Evolutionary conservation across 2,329 filamentous ascomycete species (phyloP).

Genomic region (Davidsoniella virescens): DNA sequence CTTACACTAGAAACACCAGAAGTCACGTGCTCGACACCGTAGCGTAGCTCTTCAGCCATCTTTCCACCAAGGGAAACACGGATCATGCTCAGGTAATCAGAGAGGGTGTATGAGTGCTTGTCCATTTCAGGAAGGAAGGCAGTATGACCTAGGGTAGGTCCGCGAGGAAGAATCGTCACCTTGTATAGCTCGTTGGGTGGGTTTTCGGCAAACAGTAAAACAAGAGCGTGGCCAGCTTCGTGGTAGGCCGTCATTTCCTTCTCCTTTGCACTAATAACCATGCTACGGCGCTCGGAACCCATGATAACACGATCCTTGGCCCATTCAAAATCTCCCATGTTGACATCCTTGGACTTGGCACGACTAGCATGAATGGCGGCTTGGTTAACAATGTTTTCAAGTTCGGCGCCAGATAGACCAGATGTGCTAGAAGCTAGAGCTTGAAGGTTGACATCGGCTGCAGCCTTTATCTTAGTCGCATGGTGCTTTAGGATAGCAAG

Average conservation of each 20-base stretch:
- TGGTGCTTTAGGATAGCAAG: conserved; percentile 89
- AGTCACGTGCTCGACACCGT: conserved; percentile 79
- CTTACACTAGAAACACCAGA: conserved; percentile 68
- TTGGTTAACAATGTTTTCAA: conserved; percentile 94
- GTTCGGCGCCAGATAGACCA: conserved; percentile 84
- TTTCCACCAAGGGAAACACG: conserved; percentile 74
- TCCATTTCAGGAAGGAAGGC: conserved; percentile 81
- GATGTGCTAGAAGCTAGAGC: conserved; percentile 75
- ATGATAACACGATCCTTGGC: conserved; percentile 97
- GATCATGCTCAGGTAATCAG: conserved; percentile 65
- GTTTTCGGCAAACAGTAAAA: conserved; percentile 62
- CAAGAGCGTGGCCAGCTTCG: conserved; percentile 87
- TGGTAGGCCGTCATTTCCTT: conserved; percentile 93
- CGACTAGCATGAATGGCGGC: conserved; percentile 90
- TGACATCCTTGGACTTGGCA: conserved; percentile 58
- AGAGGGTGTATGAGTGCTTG: conserved; percentile 75
- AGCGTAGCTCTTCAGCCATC: conserved; percentile 81
- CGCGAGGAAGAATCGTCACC: conserved; percentile 88
- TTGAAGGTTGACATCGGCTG: conserved; percentile 64
- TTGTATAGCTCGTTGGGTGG: conserved; percentile 77
- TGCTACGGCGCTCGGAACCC: conserved; percentile 81
- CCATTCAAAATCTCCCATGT: conserved; percentile 78
- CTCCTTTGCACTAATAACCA: conserved; percentile 82
- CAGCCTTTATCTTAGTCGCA: conserved; percentile 74
- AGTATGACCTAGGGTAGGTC: conserved; percentile 72